These are phyloP conservation scores for Corchorus capsularis DNA, from an alignment of 345 rosid genomes.

Conservation along the genomic window DNA sequence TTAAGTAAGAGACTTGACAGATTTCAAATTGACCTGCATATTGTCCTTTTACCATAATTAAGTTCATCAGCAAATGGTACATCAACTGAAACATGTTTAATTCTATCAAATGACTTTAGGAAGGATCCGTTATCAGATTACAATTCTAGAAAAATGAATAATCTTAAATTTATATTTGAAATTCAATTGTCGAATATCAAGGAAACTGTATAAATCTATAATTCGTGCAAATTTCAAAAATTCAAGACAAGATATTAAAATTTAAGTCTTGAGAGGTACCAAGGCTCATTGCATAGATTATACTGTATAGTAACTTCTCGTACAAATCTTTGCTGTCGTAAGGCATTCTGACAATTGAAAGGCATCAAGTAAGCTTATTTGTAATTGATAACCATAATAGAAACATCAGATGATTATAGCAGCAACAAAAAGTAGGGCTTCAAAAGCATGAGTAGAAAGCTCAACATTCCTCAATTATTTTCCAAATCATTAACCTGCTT, in stretches of 20 bases:
- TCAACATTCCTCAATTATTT: constrained; percentile 1
- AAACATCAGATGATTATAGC: constrained; percentile 1
- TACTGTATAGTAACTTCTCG: constrained; percentile 98
- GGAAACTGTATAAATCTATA: background rate
- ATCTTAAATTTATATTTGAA: background rate
- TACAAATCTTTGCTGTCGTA: constrained; percentile 95
- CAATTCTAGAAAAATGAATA: background rate
- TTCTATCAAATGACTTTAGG: background rate
- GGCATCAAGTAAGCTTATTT: constrained; percentile 18
- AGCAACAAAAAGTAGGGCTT: background rate
- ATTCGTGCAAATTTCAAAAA: constrained; percentile 9
- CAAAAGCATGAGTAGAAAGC: background rate
- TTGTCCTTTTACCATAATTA: background rate
- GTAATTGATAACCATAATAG: constrained; percentile 12
- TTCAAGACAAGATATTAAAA: constrained; percentile 11
- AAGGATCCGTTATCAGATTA: background rate
- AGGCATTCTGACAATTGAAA: constrained; percentile 69
- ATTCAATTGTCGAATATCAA: background rate
- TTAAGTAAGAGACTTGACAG: background rate
- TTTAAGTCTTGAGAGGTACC: constrained; percentile 46
- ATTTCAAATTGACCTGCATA: background rate
- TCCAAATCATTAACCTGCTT: background rate
- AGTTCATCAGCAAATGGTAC: background rate
- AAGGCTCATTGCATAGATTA: constrained; percentile 99
- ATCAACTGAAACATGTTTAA: background rate